Base-by-base conservation (phyloP, 768 basidiomycete genomes). In the Filobasidium wieringae region DNA sequence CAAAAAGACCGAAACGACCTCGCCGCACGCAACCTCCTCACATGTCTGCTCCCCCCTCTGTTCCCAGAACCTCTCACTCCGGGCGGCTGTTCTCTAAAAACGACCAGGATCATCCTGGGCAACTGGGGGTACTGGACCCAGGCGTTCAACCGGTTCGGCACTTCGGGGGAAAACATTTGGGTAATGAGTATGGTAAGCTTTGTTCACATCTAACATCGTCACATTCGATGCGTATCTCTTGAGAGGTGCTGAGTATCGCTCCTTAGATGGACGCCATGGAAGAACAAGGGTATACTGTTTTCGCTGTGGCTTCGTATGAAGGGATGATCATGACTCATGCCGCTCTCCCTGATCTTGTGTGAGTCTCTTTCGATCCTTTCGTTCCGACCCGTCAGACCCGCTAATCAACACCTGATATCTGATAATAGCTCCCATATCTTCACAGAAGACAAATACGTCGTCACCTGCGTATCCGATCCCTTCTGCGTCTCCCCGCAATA, bases 331-430 rank as follows among this genome's bases (percentile, higher is more conserved):
- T 62, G n/a, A 64, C 64, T 1, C 65, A 67, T 22, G 66, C 68
- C 49, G 68, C 68, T 57, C 61, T 72, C 63, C 71, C 71, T 12
- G 68, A 71, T 51, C 63, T 69, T 19, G 67, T 69, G 37, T 40
- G 37, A 40, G 37, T 40, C 11, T 17, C 22, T 22, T 15, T 40
- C 22, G 11, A 40, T 22, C 37, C 17, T 5, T 5, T 11, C 37
- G 3, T 40, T 11, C n/a, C n/a, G n/a, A n/a, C n/a, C n/a, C n/a
- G n/a, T n/a, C n/a, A n/a, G n/a, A n/a, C n/a, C n/a, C n/a, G 11
- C 37, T 22, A 4, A 11, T 5, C 3, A 40, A 17, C 5, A 17
- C 11, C 37, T 40, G 37, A 40, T 40, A 15, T 40, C 37, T 11
- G 5, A 40, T 22, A 22, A 40, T 40, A 40, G 37, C 31, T 62